These are phyloP conservation scores for Arxiozyma heterogenica DNA, from an alignment of 1,139 yeast species.

Conservation along the genomic window DNA sequence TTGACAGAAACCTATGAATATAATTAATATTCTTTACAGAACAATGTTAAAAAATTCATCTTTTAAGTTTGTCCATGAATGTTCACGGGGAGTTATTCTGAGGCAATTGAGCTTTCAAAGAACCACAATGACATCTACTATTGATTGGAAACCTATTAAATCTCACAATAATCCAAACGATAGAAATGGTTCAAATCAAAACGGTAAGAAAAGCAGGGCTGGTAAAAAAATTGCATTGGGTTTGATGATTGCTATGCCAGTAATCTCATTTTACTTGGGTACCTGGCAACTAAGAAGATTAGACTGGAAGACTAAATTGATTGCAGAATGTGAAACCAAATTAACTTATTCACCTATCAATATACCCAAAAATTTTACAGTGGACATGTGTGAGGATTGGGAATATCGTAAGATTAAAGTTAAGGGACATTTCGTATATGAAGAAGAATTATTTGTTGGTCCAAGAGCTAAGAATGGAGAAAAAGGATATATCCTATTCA, in stretches of 20 bases:
- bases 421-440: conserved; percentile 72
- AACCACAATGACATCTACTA: conserved; percentile 53
- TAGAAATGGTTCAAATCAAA: conserved; percentile 20
- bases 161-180: conserved; percentile 41
- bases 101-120: background rate
- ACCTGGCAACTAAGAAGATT: conserved; percentile 88
- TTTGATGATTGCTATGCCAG: conserved; percentile 74
- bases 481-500: conserved; percentile 69
- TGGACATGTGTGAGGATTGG: conserved; percentile 45
- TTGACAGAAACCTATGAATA: background rate
- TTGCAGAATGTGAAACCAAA: conserved; percentile 74
- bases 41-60: background rate
- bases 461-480: conserved; percentile 73
- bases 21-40: background rate
- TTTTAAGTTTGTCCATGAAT: background rate
- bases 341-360: conserved; percentile 64
- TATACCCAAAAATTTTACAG: conserved; percentile 51
- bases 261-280: conserved; percentile 76
- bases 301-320: conserved; percentile 80
- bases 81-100: background rate
- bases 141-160: conserved; percentile 76
- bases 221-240: conserved; percentile 47
- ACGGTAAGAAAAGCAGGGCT: conserved; percentile 26
- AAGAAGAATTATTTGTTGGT: conserved; percentile 84
- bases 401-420: conserved; percentile 71